Evolutionary conservation across 1,139 yeast genomes (phyloP).

Genomic region (Sugiyamaella xylanicola): DNA sequence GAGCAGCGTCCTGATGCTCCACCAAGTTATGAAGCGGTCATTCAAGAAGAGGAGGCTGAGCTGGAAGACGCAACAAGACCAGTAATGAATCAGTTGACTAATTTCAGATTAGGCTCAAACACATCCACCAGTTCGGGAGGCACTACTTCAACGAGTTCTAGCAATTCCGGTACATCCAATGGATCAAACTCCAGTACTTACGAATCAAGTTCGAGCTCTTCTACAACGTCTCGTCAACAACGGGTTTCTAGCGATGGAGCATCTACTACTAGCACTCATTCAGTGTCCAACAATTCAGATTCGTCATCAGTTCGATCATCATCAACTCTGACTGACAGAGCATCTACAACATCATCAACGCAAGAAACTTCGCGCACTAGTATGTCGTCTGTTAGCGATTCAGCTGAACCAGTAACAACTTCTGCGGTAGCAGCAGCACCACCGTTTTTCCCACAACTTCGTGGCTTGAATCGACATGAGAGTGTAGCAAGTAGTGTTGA

Average conservation of each 20-base stretch:
- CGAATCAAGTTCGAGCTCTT: not conserved
- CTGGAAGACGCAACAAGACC: not conserved
- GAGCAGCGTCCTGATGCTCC: slow-evolving; percentile 23
- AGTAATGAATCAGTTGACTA: slow-evolving; percentile 1
- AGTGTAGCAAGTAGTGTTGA: slow-evolving; percentile 28
- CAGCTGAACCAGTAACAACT: not conserved
- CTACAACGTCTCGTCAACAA: not conserved
- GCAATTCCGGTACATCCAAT: not conserved
- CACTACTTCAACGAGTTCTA: not conserved
- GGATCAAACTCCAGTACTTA: not conserved
- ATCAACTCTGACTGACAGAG: slow-evolving; percentile 5
- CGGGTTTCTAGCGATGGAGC: slow-evolving; percentile 10
- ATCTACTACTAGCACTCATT: not conserved
- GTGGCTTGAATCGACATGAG: slow-evolving; percentile 17
- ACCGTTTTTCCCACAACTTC: not conserved
- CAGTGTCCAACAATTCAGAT: slow-evolving; percentile 5
- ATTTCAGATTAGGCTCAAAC: not conserved
- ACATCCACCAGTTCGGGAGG: slow-evolving; percentile 5
- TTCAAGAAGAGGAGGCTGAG: slow-evolving; percentile 17
- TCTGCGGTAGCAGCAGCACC: not conserved
- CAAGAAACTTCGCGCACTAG: slow-evolving; percentile 4
- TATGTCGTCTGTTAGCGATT: slow-evolving; percentile 10
- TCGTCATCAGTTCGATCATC: slow-evolving; percentile 11
- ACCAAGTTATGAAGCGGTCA: slow-evolving; percentile 28
- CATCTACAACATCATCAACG: slow-evolving; percentile 6